These are phyloP conservation scores for Xeromyces bisporus DNA, from an alignment of 495 filamentous ascomycete species.

Conservation along the genomic window DNA sequence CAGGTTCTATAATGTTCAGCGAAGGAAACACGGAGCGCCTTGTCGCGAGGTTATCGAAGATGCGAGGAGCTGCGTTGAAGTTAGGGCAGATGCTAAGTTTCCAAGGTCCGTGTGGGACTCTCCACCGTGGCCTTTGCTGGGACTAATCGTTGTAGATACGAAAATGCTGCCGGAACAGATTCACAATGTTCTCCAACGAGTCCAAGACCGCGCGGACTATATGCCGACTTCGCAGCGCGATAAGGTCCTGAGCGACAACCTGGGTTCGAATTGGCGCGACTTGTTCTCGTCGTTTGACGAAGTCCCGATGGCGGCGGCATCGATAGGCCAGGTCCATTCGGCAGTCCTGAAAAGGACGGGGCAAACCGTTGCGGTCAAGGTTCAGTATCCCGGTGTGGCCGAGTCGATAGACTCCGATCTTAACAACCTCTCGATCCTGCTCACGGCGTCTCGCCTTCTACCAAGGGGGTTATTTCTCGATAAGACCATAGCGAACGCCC, in stretches of 20 bases:
- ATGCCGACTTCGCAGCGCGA: slow-evolving; percentile 91
- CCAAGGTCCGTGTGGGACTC: slow-evolving; percentile 38
- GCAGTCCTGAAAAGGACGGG: slow-evolving; percentile 63
- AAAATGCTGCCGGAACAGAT: slow-evolving; percentile 83
- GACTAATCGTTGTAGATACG: slow-evolving; percentile 39
- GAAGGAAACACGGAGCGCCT: slow-evolving; percentile 79
- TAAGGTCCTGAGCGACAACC: slow-evolving; percentile 56
- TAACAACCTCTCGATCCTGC: slow-evolving; percentile 75
- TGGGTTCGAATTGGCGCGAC: slow-evolving; percentile 73
- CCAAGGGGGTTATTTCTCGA: slow-evolving; percentile 88
- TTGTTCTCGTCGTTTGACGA: slow-evolving; percentile 77
- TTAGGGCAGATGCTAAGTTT: slow-evolving; percentile 95
- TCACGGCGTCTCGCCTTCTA: slow-evolving; percentile 74
- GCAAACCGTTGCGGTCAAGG: slow-evolving; percentile 74
- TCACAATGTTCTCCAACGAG: slow-evolving; percentile 72
- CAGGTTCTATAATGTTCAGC: slow-evolving; percentile 74
- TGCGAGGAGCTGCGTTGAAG: slow-evolving; percentile 97
- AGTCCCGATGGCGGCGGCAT: slow-evolving; percentile 87
- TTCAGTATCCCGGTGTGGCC: slow-evolving; percentile 95
- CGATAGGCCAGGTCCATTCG: slow-evolving; percentile 89
- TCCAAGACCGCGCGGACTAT: slow-evolving; percentile 94
- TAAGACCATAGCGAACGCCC: slow-evolving; percentile 95
- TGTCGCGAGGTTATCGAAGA: slow-evolving; percentile 79
- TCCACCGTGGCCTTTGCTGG: not conserved
- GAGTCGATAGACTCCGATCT: slow-evolving; percentile 91